phyloP scores from a whole-genome alignment of 805 yeast genomes.

The Candida taoyuanica region DNA sequence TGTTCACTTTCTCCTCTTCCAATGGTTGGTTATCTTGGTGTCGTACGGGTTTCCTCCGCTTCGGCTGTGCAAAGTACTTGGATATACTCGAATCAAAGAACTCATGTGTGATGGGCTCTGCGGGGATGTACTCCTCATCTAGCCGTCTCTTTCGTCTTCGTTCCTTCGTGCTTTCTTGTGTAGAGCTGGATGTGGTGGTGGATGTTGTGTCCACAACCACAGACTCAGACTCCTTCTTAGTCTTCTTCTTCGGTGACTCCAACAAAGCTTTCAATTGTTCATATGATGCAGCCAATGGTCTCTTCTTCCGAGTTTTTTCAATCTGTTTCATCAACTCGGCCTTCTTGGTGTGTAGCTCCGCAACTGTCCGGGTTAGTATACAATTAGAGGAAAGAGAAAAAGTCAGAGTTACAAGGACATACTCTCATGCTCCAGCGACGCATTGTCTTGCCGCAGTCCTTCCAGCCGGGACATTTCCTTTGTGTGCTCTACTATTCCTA shows the following conservation, averaged over 20 bases:
- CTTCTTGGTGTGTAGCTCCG: slow-evolving; percentile 21
- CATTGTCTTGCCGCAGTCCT: slow-evolving; percentile 33
- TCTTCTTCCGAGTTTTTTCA: slow-evolving; percentile 23
- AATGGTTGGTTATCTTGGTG: not conserved
- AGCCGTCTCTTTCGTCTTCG: slow-evolving; percentile 1
- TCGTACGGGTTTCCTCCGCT: not conserved
- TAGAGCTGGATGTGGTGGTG: not conserved
- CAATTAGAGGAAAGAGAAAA: not conserved
- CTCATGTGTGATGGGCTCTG: slow-evolving; percentile 25
- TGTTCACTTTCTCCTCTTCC: slow-evolving; percentile 11
- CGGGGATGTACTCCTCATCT: slow-evolving; percentile 18
- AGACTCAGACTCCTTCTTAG: not conserved
- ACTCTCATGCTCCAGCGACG: slow-evolving; percentile 32
- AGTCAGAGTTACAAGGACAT: not conserved
- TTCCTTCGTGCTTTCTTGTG: not conserved
- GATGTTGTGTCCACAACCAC: not conserved
- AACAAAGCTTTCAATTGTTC: slow-evolving; percentile 23
- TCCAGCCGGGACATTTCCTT: slow-evolving; percentile 26
- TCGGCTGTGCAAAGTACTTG: slow-evolving; percentile 16
- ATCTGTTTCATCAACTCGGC: slow-evolving; percentile 22
- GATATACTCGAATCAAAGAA: slow-evolving; percentile 25
- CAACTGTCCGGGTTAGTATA: slow-evolving; percentile 13
- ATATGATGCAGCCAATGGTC: slow-evolving; percentile 26
- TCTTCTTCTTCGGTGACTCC: slow-evolving; percentile 3
- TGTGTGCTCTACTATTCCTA: too few species aligned